Conservation (phyloP, 768 basidiomycete species). For the Ramaria sp. region DNA sequence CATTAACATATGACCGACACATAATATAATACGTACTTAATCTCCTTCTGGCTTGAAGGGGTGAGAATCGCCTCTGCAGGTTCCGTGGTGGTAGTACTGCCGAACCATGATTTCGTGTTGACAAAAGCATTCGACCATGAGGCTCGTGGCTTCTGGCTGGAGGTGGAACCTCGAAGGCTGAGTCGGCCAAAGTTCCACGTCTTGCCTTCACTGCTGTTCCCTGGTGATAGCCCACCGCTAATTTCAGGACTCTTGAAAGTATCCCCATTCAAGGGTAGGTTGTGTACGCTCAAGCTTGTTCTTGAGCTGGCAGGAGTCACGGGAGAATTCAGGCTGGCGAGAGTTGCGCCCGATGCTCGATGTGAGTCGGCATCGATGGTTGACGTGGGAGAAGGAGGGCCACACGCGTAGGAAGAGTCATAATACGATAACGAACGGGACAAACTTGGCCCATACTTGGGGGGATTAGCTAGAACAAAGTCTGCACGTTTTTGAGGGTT, state of each 20-base stretch:
- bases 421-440: not conserved
- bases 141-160: not conserved
- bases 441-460: not conserved
- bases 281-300: constrained; percentile 6
- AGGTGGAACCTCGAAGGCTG: not conserved
- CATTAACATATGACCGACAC: not conserved
- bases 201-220: not conserved
- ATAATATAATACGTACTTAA: constrained; percentile 2
- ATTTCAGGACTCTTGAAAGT: not conserved
- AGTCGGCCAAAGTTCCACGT: not conserved
- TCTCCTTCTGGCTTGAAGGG: constrained; percentile 1
- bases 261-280: not conserved
- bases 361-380: not conserved
- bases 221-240: not conserved
- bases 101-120: constrained; percentile 9
- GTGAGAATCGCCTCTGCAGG: not conserved
- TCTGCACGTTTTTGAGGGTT: constrained; percentile 3
- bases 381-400: constrained; percentile 6
- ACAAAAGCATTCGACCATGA: constrained; percentile 9
- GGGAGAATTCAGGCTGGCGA: not conserved
- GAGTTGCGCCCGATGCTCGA: not conserved
- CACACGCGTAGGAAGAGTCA: not conserved
- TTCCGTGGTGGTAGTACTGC: not conserved
- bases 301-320: not conserved
- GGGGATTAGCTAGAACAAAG: constrained; percentile 2